A percentile compares a stretch with the other conserved stretches of the same genome.
Evolutionary conservation across 169 alveolate genomes (phyloP).

Genomic region (Cryptosporidium muris): DNA sequence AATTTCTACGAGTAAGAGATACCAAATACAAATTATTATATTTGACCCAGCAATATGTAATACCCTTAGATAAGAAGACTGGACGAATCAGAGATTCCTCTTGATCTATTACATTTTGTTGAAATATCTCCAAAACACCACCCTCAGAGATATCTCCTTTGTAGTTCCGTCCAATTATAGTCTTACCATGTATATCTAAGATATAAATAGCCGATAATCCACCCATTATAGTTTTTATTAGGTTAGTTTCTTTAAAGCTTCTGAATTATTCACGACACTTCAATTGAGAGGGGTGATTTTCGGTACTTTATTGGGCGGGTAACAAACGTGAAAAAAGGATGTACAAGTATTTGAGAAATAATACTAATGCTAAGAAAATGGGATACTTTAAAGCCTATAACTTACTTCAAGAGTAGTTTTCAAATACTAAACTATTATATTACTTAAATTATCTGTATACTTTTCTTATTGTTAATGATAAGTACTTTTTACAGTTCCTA

Average conservation of each 20-base stretch:
- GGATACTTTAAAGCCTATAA: too few relatives aligned
- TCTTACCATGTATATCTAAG: slow-evolving; percentile 91
- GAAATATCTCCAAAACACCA: slow-evolving; percentile 83
- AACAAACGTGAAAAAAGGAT: too few relatives aligned
- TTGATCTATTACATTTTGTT: slow-evolving; percentile 91
- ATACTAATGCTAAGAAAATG: too few relatives aligned
- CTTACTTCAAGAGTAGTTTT: too few relatives aligned
- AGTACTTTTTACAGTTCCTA: too few relatives aligned
- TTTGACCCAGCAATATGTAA: slow-evolving; percentile 95
- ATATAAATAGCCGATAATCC: slow-evolving; percentile 94
- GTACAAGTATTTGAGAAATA: too few relatives aligned
- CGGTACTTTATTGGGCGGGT: too few relatives aligned
- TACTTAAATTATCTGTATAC: too few relatives aligned
- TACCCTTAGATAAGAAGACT: slow-evolving; percentile 92
- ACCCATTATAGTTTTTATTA: slow-evolving; percentile 73
- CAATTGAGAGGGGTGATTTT: background rate
- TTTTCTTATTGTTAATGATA: too few relatives aligned
- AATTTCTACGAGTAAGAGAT: slow-evolving; percentile 80
- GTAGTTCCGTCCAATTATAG: slow-evolving; percentile 88
- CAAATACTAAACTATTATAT: too few relatives aligned
- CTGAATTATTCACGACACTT: background rate
- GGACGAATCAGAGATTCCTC: slow-evolving; percentile 94
- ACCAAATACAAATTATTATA: slow-evolving; percentile 92
- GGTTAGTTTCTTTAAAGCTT: background rate
- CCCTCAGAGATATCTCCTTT: slow-evolving; percentile 89